phyloP scores from a whole-genome alignment of 2,329 filamentous ascomycete genomes.

The Talaromyces atroroseus region DNA sequence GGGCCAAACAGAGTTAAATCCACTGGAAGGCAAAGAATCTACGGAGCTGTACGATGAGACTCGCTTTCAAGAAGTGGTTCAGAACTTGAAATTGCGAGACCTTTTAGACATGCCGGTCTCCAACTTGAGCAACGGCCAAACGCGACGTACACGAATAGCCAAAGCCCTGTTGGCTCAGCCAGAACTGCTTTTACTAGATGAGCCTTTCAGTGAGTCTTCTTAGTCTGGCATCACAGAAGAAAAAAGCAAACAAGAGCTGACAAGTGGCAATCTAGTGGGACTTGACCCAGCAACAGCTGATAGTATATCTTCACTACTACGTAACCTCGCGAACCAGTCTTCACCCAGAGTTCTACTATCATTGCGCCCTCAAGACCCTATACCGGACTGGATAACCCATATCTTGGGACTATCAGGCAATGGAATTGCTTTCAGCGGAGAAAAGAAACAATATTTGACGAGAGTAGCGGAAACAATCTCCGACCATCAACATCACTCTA shows the following conservation, averaged over 20 bases:
- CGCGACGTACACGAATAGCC: constrained; percentile 77
- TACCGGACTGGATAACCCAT: constrained; percentile 90
- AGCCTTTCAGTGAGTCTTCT: constrained; percentile 66
- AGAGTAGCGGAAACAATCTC: constrained; percentile 28
- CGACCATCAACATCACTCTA: neutral
- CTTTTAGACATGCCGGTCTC: constrained; percentile 77
- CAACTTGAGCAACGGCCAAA: constrained; percentile 92
- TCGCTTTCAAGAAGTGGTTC: constrained; percentile 56
- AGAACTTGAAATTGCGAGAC: constrained; percentile 61
- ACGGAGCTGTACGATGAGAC: constrained; percentile 36
- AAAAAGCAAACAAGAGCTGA: constrained; percentile 10
- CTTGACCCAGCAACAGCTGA: constrained; percentile 77
- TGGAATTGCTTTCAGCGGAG: constrained; percentile 46
- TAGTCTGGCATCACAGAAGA: neutral
- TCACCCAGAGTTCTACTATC: constrained; percentile 70
- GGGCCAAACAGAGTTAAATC: constrained; percentile 78
- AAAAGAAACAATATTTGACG: constrained; percentile 61
- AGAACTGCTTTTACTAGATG: constrained; percentile 79
- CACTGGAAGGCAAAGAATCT: constrained; percentile 50
- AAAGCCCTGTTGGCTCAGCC: constrained; percentile 74
- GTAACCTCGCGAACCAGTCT: constrained; percentile 59
- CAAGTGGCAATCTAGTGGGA: constrained; percentile 55
- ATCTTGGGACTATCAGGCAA: constrained; percentile 55
- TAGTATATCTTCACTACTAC: constrained; percentile 65
- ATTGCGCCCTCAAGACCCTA: constrained; percentile 74